These are phyloP conservation scores for Colletotrichum scovillei DNA, from an alignment of 2,329 filamentous ascomycete genomes.

Conservation along the genomic window DNA sequence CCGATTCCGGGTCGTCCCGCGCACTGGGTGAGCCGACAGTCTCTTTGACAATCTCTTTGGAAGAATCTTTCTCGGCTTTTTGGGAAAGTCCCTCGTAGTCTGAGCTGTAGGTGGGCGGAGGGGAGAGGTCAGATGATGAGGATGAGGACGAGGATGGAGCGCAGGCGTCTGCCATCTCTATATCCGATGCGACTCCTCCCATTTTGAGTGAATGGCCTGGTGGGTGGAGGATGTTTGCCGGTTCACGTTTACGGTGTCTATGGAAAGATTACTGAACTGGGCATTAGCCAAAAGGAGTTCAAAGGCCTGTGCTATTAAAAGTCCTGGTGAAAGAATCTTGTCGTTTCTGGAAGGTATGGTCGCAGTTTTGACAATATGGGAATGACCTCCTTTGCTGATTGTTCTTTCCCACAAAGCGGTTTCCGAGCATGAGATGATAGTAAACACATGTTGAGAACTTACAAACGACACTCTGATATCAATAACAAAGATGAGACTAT, in stretches of 20 bases:
- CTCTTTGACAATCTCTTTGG: background rate
- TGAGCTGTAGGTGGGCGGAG: conserved; percentile 1
- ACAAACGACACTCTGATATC: background rate
- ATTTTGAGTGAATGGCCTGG: conserved; percentile 1
- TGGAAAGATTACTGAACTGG: background rate
- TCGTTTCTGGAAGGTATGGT: background rate
- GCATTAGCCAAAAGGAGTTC: background rate
- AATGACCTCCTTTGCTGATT: background rate
- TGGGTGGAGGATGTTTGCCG: background rate
- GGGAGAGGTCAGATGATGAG: conserved; percentile 12
- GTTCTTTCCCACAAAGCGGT: background rate
- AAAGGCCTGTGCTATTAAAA: background rate
- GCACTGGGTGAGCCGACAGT: conserved; percentile 6
- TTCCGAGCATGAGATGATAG: too few relatives aligned
- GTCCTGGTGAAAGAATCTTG: background rate
- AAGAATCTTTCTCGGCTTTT: background rate
- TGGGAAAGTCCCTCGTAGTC: background rate
- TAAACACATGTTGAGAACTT: background rate
- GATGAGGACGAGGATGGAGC: background rate
- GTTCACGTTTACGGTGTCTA: background rate
- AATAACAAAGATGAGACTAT: background rate
- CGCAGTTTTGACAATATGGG: background rate
- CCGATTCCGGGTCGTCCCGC: background rate
- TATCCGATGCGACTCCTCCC: conserved; percentile 21
- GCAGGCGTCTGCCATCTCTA: conserved; percentile 30